phyloP scores from a whole-genome alignment of 2,329 filamentous ascomycete species.

The Elsinoe australis region DNA sequence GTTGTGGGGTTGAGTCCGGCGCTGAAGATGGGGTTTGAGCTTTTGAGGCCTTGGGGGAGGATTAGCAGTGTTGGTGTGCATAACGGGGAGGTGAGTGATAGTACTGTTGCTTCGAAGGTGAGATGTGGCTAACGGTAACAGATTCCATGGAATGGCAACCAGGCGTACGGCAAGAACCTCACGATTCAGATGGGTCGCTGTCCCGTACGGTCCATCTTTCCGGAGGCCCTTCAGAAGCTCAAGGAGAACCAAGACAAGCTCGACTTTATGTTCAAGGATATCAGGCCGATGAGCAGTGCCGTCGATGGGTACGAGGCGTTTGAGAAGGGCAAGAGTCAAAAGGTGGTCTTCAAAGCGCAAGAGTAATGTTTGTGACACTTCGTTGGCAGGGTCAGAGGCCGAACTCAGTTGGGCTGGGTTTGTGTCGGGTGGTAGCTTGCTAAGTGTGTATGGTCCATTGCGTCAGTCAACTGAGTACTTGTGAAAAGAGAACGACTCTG shows the following conservation, averaged over 20 bases:
- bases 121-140: slow-evolving; percentile 17
- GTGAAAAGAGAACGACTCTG: too few relatives aligned
- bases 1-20: slow-evolving; percentile 44
- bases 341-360: slow-evolving; percentile 39
- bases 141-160: slow-evolving; percentile 42
- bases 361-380: too few relatives aligned
- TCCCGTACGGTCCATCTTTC: slow-evolving; percentile 44
- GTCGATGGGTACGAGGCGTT: slow-evolving; percentile 47
- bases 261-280: slow-evolving; percentile 47
- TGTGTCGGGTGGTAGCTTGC: too few relatives aligned
- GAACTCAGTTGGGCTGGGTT: too few relatives aligned
- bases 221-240: slow-evolving; percentile 39
- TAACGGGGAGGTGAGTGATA: slow-evolving; percentile 34
- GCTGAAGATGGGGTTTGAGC: slow-evolving; percentile 41
- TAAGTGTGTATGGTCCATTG: too few relatives aligned
- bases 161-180: slow-evolving; percentile 46
- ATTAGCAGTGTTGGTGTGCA: slow-evolving; percentile 45
- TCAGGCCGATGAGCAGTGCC: slow-evolving; percentile 44
- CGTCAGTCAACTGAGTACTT: too few relatives aligned
- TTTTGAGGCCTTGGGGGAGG: slow-evolving; percentile 43
- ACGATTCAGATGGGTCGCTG: slow-evolving; percentile 45
- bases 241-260: slow-evolving; percentile 44
- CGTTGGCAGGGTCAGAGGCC: too few relatives aligned
- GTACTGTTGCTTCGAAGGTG: too few relatives aligned
- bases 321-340: slow-evolving; percentile 47